Percentiles rank a stretch among this genome's conserved stretches.
phyloP scores from a whole-genome alignment of 2,329 filamentous ascomycete genomes.

The Arthrobotrys iridis region DNA sequence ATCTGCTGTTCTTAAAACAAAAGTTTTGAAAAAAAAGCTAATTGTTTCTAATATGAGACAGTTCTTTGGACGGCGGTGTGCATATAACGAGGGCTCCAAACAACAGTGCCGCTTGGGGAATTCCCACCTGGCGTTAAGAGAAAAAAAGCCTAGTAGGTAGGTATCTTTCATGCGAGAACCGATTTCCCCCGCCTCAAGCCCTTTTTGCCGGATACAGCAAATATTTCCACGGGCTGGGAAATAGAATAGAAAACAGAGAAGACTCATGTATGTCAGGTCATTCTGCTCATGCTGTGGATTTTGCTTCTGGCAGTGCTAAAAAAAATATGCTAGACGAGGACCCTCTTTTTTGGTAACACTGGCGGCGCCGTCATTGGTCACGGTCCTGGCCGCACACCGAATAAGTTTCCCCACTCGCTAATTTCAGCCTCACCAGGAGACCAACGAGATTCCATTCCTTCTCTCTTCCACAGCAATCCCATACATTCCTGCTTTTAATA shows the following conservation, averaged over 20 bases:
- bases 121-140: constrained; percentile 1
- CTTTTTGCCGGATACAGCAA: constrained; percentile 41
- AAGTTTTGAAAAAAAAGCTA: constrained; percentile 16
- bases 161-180: neutral
- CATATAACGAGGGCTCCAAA: constrained; percentile 7
- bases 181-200: neutral
- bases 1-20: no score
- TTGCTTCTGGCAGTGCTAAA: no score
- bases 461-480: neutral
- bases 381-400: constrained; percentile 32
- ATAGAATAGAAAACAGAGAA: no score
- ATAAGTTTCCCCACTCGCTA: constrained; percentile 47
- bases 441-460: constrained; percentile 5
- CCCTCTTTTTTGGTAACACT: constrained; percentile 29
- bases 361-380: constrained; percentile 43
- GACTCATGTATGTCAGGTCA: constrained; percentile 38
- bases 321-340: no score
- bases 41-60: constrained; percentile 13
- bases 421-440: constrained; percentile 52
- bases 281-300: constrained; percentile 20
- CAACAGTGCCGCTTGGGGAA: neutral
- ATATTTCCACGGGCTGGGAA: constrained; percentile 30
- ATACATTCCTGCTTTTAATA: neutral
- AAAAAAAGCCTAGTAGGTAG: constrained; percentile 14
- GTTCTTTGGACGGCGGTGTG: neutral